Conservation (phyloP, 495 filamentous ascomycete genomes). For the Glarea lozoyensis region DNA sequence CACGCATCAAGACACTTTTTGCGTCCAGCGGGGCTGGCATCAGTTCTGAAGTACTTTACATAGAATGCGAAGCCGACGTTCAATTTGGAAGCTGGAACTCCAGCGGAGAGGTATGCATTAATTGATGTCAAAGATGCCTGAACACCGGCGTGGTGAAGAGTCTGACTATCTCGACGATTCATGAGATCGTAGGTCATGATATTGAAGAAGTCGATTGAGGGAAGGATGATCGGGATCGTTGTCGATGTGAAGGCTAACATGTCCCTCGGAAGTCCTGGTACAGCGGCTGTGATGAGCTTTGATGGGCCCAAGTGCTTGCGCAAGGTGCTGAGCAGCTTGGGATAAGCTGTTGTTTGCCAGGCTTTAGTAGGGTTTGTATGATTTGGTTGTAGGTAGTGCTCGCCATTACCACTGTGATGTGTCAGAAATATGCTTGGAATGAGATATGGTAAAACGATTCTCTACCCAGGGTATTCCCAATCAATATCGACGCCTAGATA, state of each 20-base stretch:
- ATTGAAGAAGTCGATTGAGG: slow-evolving; percentile 63
- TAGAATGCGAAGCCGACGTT: slow-evolving; percentile 74
- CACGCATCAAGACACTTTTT: no score
- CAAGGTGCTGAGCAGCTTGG: slow-evolving; percentile 50
- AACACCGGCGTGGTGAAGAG: slow-evolving; percentile 58
- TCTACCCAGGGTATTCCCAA: slow-evolving; percentile 80
- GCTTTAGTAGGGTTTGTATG: slow-evolving; percentile 54
- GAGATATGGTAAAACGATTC: no score
- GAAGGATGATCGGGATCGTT: slow-evolving; percentile 53
- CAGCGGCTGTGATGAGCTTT: slow-evolving; percentile 61
- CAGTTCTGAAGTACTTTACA: slow-evolving; percentile 61
- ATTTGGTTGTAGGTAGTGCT: slow-evolving; percentile 60
- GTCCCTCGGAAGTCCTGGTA: slow-evolving; percentile 57
- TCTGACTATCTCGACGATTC: slow-evolving; percentile 63
- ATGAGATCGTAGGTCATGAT: slow-evolving; percentile 76
- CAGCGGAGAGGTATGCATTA: slow-evolving; percentile 50
- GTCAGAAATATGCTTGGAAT: no score
- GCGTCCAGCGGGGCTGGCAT: no score
- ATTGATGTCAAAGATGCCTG: slow-evolving; percentile 43
- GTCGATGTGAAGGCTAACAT: slow-evolving; percentile 66
- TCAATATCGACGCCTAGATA: slow-evolving; percentile 53
- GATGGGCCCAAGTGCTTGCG: slow-evolving; percentile 48
- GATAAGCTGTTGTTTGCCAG: slow-evolving; percentile 57
- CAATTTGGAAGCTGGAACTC: slow-evolving; percentile 44
- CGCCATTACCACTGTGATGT: slow-evolving; percentile 70